A percentile compares a stretch with the other conserved stretches of the same genome.
These are phyloP conservation scores for Xerocomellus intermedius DNA, from an alignment of 768 basidiomycete genomes.

Conservation along the genomic window DNA sequence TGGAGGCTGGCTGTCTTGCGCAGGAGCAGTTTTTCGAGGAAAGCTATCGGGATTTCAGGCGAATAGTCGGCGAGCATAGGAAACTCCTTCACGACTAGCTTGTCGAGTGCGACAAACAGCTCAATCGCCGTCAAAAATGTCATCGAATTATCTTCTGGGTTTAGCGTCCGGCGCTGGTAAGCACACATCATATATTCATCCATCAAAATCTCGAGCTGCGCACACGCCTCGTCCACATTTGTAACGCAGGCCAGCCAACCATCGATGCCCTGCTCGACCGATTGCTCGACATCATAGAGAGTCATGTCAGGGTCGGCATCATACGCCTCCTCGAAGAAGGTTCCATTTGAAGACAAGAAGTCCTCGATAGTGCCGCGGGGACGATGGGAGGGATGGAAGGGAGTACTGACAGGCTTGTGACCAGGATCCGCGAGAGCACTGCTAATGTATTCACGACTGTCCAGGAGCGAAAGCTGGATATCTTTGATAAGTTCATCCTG, in stretches of 20 bases:
- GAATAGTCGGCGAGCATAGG: slow-evolving; percentile 32
- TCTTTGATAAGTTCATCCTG: slow-evolving; percentile 5
- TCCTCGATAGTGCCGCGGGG: slow-evolving; percentile 5
- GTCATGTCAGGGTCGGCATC: slow-evolving; percentile 11
- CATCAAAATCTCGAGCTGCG: slow-evolving; percentile 18
- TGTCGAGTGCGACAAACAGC: slow-evolving; percentile 36
- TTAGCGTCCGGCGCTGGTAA: slow-evolving; percentile 24
- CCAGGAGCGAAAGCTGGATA: too few relatives aligned
- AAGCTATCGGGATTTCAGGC: slow-evolving; percentile 26
- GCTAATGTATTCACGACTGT: too few relatives aligned
- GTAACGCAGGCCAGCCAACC: slow-evolving; percentile 28
- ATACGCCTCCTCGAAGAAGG: slow-evolving; percentile 3
- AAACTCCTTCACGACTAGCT: slow-evolving; percentile 14
- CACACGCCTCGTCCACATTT: slow-evolving; percentile 1
- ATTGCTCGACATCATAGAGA: slow-evolving; percentile 38
- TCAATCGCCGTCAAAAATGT: slow-evolving; percentile 39
- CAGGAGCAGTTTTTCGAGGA: slow-evolving; percentile 26
- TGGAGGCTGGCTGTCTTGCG: slow-evolving; percentile 28
- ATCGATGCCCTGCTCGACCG: slow-evolving; percentile 31
- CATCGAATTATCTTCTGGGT: slow-evolving; percentile 26
- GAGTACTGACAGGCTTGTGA: not conserved
- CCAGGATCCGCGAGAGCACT: not conserved
- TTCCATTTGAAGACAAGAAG: slow-evolving; percentile 13
- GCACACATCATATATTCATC: slow-evolving; percentile 25
- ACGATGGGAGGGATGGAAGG: slow-evolving; percentile 1